Evolutionary conservation across 2,329 filamentous ascomycete genomes (phyloP).

Genomic region (Intubia oerlemansii): DNA sequence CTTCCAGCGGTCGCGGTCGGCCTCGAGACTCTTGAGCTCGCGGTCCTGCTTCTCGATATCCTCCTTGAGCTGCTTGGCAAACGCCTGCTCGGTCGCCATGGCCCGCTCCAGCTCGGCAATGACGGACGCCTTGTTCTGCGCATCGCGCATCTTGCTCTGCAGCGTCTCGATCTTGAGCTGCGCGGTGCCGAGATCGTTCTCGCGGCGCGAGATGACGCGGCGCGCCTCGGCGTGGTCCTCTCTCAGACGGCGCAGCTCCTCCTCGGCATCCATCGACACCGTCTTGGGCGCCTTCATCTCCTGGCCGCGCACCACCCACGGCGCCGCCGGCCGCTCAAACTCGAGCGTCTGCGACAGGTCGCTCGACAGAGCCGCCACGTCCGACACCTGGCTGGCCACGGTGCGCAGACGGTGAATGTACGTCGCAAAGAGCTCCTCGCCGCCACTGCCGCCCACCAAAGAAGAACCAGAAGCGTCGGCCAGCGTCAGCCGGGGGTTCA

Average conservation of each 20-base stretch:
- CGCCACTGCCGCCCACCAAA: no score
- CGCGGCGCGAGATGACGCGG: slow-evolving; percentile 46
- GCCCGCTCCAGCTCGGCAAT: slow-evolving; percentile 43
- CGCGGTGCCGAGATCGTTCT: slow-evolving; percentile 68
- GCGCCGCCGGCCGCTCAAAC: slow-evolving; percentile 54
- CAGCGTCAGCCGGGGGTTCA: no score
- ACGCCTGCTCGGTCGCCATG: slow-evolving; percentile 29
- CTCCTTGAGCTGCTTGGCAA: slow-evolving; percentile 32
- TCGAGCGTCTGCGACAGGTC: slow-evolving; percentile 55
- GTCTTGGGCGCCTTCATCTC: slow-evolving; percentile 68
- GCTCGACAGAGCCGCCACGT: slow-evolving; percentile 47
- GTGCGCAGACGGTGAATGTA: slow-evolving; percentile 46
- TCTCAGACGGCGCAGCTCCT: slow-evolving; percentile 60
- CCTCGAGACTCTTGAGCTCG: slow-evolving; percentile 41
- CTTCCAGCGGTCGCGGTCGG: slow-evolving; percentile 49
- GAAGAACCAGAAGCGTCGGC: no score
- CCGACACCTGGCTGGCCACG: slow-evolving; percentile 41
- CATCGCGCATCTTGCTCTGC: slow-evolving; percentile 69
- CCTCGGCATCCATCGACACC: slow-evolving; percentile 62
- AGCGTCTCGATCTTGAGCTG: slow-evolving; percentile 88
- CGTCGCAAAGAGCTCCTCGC: slow-evolving; percentile 46
- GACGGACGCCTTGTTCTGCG: slow-evolving; percentile 51
- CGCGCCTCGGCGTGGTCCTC: slow-evolving; percentile 64
- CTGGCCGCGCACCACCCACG: slow-evolving; percentile 67
- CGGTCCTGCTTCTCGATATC: slow-evolving; percentile 46